Conservation (phyloP, 1,284 basidiomycete genomes). For the Sporisorium graminicola region DNA sequence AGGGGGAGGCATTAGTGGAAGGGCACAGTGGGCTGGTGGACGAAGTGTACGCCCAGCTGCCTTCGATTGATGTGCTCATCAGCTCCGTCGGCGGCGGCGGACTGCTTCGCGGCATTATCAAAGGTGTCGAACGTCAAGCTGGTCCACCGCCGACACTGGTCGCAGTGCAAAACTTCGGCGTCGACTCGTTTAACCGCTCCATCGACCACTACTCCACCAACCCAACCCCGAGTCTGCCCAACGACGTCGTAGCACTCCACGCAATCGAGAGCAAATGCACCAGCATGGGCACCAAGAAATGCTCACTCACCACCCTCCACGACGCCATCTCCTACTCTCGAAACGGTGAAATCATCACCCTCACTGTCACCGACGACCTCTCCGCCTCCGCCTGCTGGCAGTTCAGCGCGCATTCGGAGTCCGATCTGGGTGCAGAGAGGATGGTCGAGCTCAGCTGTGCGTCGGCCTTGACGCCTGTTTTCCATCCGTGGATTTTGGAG, state of each 20-base stretch:
- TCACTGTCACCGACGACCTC: slow-evolving; percentile 56
- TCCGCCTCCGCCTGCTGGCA: slow-evolving; percentile 49
- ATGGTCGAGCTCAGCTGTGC: slow-evolving; percentile 65
- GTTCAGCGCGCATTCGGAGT: slow-evolving; percentile 7
- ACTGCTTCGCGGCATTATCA: slow-evolving; percentile 30
- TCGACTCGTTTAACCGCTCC: slow-evolving; percentile 53
- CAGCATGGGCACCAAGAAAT: slow-evolving; percentile 56
- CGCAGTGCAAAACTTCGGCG: slow-evolving; percentile 56
- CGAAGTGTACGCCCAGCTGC: slow-evolving; percentile 28
- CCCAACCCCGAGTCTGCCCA: neutral
- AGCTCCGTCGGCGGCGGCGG: slow-evolving; percentile 43
- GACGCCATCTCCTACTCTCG: slow-evolving; percentile 46
- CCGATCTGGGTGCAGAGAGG: neutral
- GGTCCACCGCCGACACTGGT: slow-evolving; percentile 25
- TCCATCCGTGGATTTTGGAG: slow-evolving; percentile 44
- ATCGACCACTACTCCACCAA: slow-evolving; percentile 7
- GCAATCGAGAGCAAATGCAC: slow-evolving; percentile 63
- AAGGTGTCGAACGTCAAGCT: neutral
- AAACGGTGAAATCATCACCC: slow-evolving; percentile 17
- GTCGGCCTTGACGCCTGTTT: slow-evolving; percentile 50
- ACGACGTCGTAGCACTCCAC: slow-evolving; percentile 21
- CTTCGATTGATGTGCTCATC: slow-evolving; percentile 18
- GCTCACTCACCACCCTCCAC: slow-evolving; percentile 38
- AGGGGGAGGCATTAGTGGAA: slow-evolving; percentile 54
- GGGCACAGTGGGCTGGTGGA: slow-evolving; percentile 60